Percentiles rank a stretch among this genome's conserved stretches.
phyloP scores from a whole-genome alignment of 2,329 filamentous ascomycete species.

The Gnomoniopsis sp. region DNA sequence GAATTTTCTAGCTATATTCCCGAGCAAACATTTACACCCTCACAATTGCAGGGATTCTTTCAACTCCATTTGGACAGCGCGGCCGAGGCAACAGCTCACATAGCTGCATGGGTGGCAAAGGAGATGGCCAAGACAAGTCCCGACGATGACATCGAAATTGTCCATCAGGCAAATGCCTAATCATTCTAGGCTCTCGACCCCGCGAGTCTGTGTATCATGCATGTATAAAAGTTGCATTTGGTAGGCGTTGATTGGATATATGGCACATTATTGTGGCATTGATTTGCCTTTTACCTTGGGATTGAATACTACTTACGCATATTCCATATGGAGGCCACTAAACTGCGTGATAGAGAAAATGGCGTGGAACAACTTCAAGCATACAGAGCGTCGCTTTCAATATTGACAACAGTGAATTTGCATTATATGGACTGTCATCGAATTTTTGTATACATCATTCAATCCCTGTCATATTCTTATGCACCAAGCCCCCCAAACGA shows the following conservation, averaged over 20 bases:
- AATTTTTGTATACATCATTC: not conserved
- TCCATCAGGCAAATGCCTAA: constrained; percentile 1
- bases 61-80: constrained; percentile 31
- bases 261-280: too few species aligned
- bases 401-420: not conserved
- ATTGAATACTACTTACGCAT: too few species aligned
- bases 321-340: too few species aligned
- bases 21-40: constrained; percentile 32
- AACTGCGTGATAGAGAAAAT: too few species aligned
- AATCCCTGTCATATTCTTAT: not conserved
- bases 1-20: constrained; percentile 29
- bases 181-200: not conserved
- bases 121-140: constrained; percentile 1
- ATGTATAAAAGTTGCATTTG: not conserved
- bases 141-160: constrained; percentile 15
- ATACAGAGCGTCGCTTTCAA: too few species aligned
- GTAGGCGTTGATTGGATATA: not conserved
- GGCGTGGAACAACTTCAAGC: too few species aligned
- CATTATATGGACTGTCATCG: not conserved
- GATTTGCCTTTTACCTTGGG: too few species aligned
- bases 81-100: constrained; percentile 24
- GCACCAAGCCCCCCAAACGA: not conserved
- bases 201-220: not conserved
- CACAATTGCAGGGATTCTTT: constrained; percentile 34
- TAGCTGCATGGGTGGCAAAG: constrained; percentile 9